Evolutionary conservation across 2,329 filamentous ascomycete species (phyloP), one percentile per base, ranked within the genome.

Genomic region (Phoma sp.): DNA sequence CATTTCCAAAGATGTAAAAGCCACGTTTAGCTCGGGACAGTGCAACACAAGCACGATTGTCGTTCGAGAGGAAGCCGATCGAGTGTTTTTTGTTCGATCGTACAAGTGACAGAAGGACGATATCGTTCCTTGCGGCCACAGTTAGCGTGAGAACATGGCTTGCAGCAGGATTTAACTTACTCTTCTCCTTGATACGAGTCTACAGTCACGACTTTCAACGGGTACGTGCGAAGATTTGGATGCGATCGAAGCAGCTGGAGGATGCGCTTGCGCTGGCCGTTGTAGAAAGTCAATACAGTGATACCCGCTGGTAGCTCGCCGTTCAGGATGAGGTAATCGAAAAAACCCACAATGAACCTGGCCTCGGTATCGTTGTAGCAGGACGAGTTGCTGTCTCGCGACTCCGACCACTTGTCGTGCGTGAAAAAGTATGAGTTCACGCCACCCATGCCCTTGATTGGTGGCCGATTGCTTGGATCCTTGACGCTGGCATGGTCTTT

Each of bases 271-370:
- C 88, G 82, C 69, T 97, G 93, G 0, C 90, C 92, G 38, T 90
- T 91, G 78, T 96, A 97, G 69, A 95, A 96, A 0, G 92, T 94
- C 44, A 97, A 75, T 3, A 96, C 79, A 0, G 92, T 96, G 51
- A 96, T 92, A 6, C 88, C 80, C 0, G 76, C 71, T 0, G 83
- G 71, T 0, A 77, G 64, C 1, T 88, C 76, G 0, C 88, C 88
- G 58, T 93, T 94, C 55, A 85, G 77, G 1, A 88, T 72, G 0
- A 97, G 83, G 65, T 96, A 90, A 24, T 84, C 78, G 60, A 88
- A 87, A 61, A 96, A 90, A 0, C 81, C 82, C 0, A 87, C 83
- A 27, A 96, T 80, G 88, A 96, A 94, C 1, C 84, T 78, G 0
- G 91, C 91, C 69, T 97, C 93, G 2, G 81, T 74, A 0, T 78